phyloP scores from a whole-genome alignment of 768 basidiomycete species.

The Scleroderma citrinum region DNA sequence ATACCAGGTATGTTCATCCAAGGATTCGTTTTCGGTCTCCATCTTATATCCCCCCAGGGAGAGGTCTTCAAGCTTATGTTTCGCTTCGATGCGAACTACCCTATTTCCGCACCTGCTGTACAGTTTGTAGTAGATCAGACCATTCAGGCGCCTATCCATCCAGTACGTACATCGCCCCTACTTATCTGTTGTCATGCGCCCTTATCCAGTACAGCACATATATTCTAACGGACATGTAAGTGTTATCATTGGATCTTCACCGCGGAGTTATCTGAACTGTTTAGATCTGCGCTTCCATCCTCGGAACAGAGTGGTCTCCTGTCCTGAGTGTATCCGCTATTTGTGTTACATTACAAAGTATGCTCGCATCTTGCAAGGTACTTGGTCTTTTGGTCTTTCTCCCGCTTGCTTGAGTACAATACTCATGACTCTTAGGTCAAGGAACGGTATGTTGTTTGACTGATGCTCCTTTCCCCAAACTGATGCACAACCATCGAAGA shows the following conservation, averaged over 20 bases:
- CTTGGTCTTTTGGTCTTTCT: background rate
- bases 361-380: slow-evolving; percentile 91
- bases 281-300: slow-evolving; percentile 85
- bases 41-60: slow-evolving; percentile 37
- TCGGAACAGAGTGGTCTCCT: slow-evolving; percentile 87
- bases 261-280: slow-evolving; percentile 6
- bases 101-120: slow-evolving; percentile 83
- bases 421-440: slow-evolving; percentile 38
- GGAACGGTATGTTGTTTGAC: slow-evolving; percentile 48
- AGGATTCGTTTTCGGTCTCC: background rate
- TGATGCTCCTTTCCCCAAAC: slow-evolving; percentile 1
- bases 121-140: slow-evolving; percentile 70
- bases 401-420: background rate
- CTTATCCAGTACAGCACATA: slow-evolving; percentile 52
- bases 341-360: slow-evolving; percentile 84
- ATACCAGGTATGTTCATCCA: slow-evolving; percentile 48
- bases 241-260: background rate
- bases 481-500: slow-evolving; percentile 38
- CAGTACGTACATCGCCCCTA: slow-evolving; percentile 42
- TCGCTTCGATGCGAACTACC: slow-evolving; percentile 75
- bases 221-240: slow-evolving; percentile 85
- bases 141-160: slow-evolving; percentile 69
- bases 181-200: slow-evolving; percentile 1
- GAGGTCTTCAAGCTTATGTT: slow-evolving; percentile 78
- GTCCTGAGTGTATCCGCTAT: slow-evolving; percentile 79